Evolutionary conservation across 2,329 filamentous ascomycete species (phyloP), one percentile per base, ranked within the genome.

Genomic region (Colletotrichum limetticola): DNA sequence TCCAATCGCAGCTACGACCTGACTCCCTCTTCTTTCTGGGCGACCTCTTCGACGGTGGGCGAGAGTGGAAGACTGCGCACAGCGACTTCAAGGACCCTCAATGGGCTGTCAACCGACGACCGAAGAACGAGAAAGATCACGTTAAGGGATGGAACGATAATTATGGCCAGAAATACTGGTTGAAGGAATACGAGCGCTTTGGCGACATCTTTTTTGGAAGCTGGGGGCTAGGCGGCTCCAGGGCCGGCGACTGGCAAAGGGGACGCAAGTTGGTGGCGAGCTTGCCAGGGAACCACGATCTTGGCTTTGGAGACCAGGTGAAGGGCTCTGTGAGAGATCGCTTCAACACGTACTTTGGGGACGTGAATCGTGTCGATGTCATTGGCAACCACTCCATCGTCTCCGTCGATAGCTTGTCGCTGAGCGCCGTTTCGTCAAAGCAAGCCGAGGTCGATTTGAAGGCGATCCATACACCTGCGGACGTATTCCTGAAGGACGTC

Each of bases 301-400:
- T 98, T 53, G 97, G 97, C 0, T 98, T 98, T 79, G 96, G 94
- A 3, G 91, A 91, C 26, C 93, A 95, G 57, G 92, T 99, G 60
- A 94, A 98, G 80, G 80, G 92, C 9, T 87, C 93, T 0, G 94
- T 98, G 42, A 90, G 95, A 64, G 88, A 97, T 77, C 88, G 97
- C 19, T 99, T 98, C 81, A 90, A 93, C 78, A 91, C 92, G 4
- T 98, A 92, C 80, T 98, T 99, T 83, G 97, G 97, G 5, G 92
- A 97, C 68, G 90, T 92, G n/a, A 98, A 98, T 81, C 89, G 94
- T 9, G 91, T 99, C 24, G 95, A 98, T 80, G 89, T 98, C 5
- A 88, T 98, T 66, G 97, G 94, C 14, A 99, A 99, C 79, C 97
- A 99, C 81, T 97, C 95, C 0, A 95, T 99, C 80, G 94, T 99